Base-by-base conservation (phyloP, 768 basidiomycete species). In the Daedaleopsis nitida region DNA sequence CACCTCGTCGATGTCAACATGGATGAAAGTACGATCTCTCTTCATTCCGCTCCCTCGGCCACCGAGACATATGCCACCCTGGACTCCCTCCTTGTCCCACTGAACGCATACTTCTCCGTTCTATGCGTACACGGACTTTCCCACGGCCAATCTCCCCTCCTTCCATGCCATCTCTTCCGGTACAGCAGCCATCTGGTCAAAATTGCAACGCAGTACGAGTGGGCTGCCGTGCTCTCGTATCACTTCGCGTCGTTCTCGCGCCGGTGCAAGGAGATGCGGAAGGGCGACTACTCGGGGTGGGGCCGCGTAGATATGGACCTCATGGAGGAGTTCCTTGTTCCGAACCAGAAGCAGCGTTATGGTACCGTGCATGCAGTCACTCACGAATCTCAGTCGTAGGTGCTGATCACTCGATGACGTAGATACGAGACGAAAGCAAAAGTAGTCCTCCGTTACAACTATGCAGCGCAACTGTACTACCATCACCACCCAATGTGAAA, bases 181-280 rank as follows among this genome's bases (percentile, higher is more conserved):
- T 72, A 72, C 50, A 70, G 66, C 63, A 70, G 66, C 63, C 71
- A 72, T 56, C 66, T 72, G 55, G 65, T 70, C 45, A 72, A 72
- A 63, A 68, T 72, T 23, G 57, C 64, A 16, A 55, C 60, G 48
- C 71, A 72, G 53, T 72, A 72, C 62, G 66, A 72, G 48, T 72
- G 71, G 71, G 57, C 57, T 8, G 71, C 71, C 1, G 68, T 70
- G 21, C 62, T 72, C 14, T 56, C 66, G 35, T 72, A 72, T 43
- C 69, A 72, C 50, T 61, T 70, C 38, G 71, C 69, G 17, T 67
- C 66, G 52, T 70, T 69, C 60, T 61, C 69, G 51, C 62, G 71
- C 23, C 54, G 71, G 14, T 67, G 68, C 43, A 67, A 60, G 55
- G 71, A 72, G 62, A 72, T 72, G 71, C 65, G 66, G 43, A 65